Conservation (phyloP, 83 land plant genomes). For the Picea engelmannii region DNA sequence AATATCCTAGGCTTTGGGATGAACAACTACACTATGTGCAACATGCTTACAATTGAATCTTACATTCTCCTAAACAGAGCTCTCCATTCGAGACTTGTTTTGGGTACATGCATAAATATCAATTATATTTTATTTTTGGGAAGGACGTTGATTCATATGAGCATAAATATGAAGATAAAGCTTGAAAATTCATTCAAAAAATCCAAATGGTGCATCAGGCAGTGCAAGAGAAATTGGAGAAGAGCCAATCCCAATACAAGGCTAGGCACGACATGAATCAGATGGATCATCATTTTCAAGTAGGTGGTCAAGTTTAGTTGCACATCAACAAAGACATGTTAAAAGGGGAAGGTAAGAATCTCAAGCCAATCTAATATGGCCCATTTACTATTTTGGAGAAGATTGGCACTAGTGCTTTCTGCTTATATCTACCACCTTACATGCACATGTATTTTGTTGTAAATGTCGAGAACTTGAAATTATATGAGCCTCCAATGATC, state of each 20-base stretch:
- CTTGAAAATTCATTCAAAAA: neutral
- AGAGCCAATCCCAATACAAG: neutral
- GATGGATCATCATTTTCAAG: neutral
- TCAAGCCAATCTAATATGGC: neutral
- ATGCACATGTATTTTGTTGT: too few relatives aligned
- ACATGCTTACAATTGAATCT: neutral
- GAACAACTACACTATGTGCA: neutral
- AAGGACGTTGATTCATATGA: neutral
- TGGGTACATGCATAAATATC: neutral
- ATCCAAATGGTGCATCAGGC: neutral
- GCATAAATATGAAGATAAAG: neutral
- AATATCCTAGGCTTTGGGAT: neutral
- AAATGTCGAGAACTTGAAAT: too few relatives aligned
- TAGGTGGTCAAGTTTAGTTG: neutral
- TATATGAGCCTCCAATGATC: neutral
- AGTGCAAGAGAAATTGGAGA: neutral
- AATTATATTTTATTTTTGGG: neutral
- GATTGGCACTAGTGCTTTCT: too few relatives aligned
- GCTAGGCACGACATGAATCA: neutral
- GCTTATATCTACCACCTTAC: too few relatives aligned
- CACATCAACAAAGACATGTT: neutral
- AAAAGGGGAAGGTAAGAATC: neutral
- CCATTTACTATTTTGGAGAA: too few relatives aligned
- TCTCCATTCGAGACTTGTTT: neutral
- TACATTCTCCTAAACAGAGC: neutral